phyloP scores from a whole-genome alignment of 2,329 filamentous ascomycete species.

The Aspergillus jensenii region DNA sequence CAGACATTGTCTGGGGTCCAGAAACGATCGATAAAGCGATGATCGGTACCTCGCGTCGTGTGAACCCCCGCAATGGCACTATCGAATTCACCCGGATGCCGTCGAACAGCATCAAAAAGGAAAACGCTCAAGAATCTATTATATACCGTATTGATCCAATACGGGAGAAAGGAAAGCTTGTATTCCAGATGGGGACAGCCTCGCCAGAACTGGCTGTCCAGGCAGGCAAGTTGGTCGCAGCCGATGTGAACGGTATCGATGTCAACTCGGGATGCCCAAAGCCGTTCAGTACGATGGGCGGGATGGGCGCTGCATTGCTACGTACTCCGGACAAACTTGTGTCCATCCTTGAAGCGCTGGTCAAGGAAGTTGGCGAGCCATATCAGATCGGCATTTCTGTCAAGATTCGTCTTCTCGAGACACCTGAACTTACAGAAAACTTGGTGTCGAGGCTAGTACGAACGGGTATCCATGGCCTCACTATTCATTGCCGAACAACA shows the following conservation, averaged over 20 bases:
- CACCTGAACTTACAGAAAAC: slow-evolving; percentile 69
- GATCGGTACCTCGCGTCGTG: slow-evolving; percentile 77
- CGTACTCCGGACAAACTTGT: slow-evolving; percentile 80
- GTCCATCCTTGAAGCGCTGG: slow-evolving; percentile 78
- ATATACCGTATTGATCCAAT: slow-evolving; percentile 83
- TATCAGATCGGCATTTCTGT: slow-evolving; percentile 93
- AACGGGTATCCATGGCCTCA: slow-evolving; percentile 89
- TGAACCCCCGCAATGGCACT: slow-evolving; percentile 73
- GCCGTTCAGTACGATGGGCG: slow-evolving; percentile 87
- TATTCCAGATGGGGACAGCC: slow-evolving; percentile 91
- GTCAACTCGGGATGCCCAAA: slow-evolving; percentile 99
- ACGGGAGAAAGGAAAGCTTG: slow-evolving; percentile 70
- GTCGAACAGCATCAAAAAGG: slow-evolving; percentile 60
- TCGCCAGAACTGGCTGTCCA: slow-evolving; percentile 78
- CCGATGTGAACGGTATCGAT: slow-evolving; percentile 89
- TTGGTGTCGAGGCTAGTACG: slow-evolving; percentile 76
- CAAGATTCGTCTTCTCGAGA: slow-evolving; percentile 88
- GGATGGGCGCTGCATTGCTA: slow-evolving; percentile 93
- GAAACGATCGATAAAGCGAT: slow-evolving; percentile 92
- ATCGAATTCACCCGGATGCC: slow-evolving; percentile 81
- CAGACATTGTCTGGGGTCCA: slow-evolving; percentile 95
- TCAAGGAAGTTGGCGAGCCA: slow-evolving; percentile 71
- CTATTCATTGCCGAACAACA: slow-evolving; percentile 92
- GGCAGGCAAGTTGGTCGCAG: slow-evolving; percentile 79
- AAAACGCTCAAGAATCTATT: slow-evolving; percentile 58